Conservation (phyloP, 768 basidiomycete species). For the Paxillus involutus region DNA sequence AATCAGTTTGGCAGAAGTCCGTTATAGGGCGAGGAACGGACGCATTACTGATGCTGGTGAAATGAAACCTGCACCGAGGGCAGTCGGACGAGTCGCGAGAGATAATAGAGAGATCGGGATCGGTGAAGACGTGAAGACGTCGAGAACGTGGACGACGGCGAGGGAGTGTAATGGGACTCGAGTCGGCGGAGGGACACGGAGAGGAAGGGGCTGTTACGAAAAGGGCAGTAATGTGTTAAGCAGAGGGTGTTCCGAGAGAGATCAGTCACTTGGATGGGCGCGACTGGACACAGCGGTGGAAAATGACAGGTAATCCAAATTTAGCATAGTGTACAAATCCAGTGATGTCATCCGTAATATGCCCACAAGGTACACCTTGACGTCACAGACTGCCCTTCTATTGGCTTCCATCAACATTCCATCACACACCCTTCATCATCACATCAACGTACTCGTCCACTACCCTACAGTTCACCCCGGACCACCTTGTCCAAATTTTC, state of each 20-base stretch:
- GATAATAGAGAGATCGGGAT: constrained; percentile 14
- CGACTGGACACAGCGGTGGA: background rate
- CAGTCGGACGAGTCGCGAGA: background rate
- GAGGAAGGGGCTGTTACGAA: background rate
- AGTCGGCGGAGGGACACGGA: constrained; percentile 5
- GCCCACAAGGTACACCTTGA: constrained; percentile 23
- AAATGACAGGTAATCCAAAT: background rate
- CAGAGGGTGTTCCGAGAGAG: constrained; percentile 8
- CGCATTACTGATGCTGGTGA: constrained; percentile 11
- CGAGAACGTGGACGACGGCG: constrained; percentile 22
- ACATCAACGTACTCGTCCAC: background rate
- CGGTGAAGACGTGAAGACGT: constrained; percentile 10
- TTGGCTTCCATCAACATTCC: constrained; percentile 13
- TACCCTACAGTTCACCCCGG: constrained; percentile 40
- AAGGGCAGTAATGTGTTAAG: background rate
- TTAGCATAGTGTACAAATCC: constrained; percentile 9
- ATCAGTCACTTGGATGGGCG: background rate
- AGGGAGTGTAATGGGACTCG: constrained; percentile 5
- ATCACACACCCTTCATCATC: background rate
- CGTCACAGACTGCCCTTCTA: constrained; percentile 20
- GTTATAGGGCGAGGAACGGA: constrained; percentile 10
- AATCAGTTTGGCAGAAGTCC: constrained; percentile 18
- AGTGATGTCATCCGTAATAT: constrained; percentile 30
- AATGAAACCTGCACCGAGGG: background rate
- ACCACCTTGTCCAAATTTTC: constrained; percentile 67